Evolutionary conservation across 2,329 filamentous ascomycete genomes (phyloP), one percentile per base, ranked within the genome.

Genomic region (Paradendryphiella salina): DNA sequence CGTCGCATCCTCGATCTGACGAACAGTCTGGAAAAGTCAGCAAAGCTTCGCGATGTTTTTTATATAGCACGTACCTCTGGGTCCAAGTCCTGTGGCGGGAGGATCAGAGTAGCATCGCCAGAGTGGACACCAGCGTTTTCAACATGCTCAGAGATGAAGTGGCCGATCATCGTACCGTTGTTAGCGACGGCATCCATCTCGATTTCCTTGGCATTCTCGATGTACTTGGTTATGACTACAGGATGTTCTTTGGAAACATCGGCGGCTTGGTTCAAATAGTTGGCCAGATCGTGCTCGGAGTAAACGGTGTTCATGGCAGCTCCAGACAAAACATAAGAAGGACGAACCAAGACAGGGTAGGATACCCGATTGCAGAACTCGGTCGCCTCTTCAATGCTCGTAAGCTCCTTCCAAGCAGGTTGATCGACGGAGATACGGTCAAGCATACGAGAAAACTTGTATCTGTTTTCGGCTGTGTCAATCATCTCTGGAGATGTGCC

Each of bases 231-330:
- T 69, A 99, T 97, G 55, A 99, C 94, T 9, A 99, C 94, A 0
- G 94, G 94, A 73, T 97, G 90, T 56, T 97, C 93, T 56, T 89
- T 86, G 5, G 94, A 97, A 38, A 99, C 94, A 60, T 96, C 92
- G 5, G 84, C 89, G 46, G 94, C 94, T 76, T 97, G 93, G 59
- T 89, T 84, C 36, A 99, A 81, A 75, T 95, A 97, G 67, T 82
- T 87, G 65, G 90, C 89, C 51, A 99, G 79, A 71, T 97, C 94
- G 70, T 93, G 88, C 77, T 95, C 86, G 0, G 93, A 96, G 79
- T 97, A 97, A 29, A 97, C 94, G 0, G 94, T 97, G 80, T 97
- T 99, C 94, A 99, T 99, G 14, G 94, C 94, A 39, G 94, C 94
- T 60, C 94, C 94, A 1, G 94, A 97, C 5, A 99, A 82, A 37